phyloP scores from a whole-genome alignment of 805 yeast genomes.

The Ogataea ramenticola region DNA sequence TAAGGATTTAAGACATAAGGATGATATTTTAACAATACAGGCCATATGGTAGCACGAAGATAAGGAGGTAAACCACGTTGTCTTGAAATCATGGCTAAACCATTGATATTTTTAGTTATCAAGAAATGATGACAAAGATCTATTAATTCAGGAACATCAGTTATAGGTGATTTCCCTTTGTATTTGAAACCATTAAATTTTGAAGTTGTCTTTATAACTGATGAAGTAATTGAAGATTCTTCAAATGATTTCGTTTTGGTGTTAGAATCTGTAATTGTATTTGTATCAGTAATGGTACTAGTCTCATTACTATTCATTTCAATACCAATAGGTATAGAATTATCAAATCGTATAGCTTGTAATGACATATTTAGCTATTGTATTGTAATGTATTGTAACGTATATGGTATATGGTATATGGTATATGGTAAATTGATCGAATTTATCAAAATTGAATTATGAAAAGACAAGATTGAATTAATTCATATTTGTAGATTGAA shows the following conservation, averaged over 20 bases:
- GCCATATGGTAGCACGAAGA: constrained; percentile 78
- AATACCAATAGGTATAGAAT: not conserved
- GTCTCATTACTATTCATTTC: not conserved
- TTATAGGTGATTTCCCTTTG: constrained; percentile 35
- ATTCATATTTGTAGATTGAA: too few relatives aligned
- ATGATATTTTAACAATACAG: constrained; percentile 69
- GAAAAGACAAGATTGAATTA: too few relatives aligned
- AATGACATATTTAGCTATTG: not conserved
- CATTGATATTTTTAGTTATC: constrained; percentile 55
- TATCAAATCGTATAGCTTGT: not conserved
- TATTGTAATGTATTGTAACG: too few relatives aligned
- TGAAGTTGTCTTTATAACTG: not conserved
- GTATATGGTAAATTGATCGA: too few relatives aligned
- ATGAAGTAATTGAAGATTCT: not conserved
- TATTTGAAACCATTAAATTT: constrained; percentile 18
- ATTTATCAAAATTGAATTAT: too few relatives aligned
- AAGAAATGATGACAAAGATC: constrained; percentile 50
- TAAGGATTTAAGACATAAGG: constrained; percentile 79
- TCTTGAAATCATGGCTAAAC: constrained; percentile 73
- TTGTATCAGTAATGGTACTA: not conserved
- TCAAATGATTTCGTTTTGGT: too few relatives aligned
- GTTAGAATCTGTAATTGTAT: too few relatives aligned
- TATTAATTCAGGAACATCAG: constrained; percentile 41
- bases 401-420: too few relatives aligned
- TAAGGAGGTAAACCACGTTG: constrained; percentile 82